phyloP scores from a whole-genome alignment of 1,284 basidiomycete species.

The Apiotrichum porosum region DNA sequence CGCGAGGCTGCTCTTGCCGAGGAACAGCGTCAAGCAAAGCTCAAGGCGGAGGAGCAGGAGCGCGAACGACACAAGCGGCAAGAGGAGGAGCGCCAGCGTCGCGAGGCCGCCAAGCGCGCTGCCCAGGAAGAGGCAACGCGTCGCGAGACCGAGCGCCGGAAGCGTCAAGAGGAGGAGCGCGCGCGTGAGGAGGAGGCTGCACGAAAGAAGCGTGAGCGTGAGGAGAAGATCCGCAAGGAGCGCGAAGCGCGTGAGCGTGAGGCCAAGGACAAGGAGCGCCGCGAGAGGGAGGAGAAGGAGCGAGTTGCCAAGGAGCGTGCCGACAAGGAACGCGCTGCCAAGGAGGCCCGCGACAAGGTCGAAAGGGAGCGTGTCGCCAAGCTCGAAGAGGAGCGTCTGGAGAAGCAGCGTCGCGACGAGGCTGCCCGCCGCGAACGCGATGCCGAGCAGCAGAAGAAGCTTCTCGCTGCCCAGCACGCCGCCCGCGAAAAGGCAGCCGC shows the following conservation, averaged over 20 bases:
- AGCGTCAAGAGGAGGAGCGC: conserved; percentile 53
- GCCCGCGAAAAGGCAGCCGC: conserved; percentile 33
- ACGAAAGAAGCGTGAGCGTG: conserved; percentile 62
- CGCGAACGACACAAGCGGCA: conserved; percentile 63
- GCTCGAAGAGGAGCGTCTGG: conserved; percentile 32
- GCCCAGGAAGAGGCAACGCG: conserved; percentile 67
- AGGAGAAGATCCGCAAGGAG: conserved; percentile 61
- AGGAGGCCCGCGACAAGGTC: conserved; percentile 37
- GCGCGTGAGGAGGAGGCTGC: conserved; percentile 52
- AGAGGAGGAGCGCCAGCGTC: conserved; percentile 65
- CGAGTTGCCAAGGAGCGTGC: conserved; percentile 60
- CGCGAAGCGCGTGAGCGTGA: conserved; percentile 47
- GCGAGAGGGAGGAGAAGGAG: conserved; percentile 64
- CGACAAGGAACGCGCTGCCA: conserved; percentile 53
- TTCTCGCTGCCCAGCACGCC: conserved; percentile 39
- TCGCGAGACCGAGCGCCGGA: conserved; percentile 52
- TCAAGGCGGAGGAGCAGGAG: conserved; percentile 61
- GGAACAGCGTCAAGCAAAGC: conserved; percentile 67
- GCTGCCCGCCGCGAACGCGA: conserved; percentile 38
- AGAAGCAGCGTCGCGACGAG: conserved; percentile 37
- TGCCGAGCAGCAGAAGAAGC: conserved; percentile 37
- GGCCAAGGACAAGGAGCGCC: conserved; percentile 45
- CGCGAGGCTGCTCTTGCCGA: conserved; percentile 75
- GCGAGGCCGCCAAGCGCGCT: conserved; percentile 67
- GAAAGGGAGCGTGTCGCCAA: conserved; percentile 40